Percentiles rank a stretch among this genome's conserved stretches.
phyloP scores from a whole-genome alignment of 2,329 filamentous ascomycete species.

The Aureobasidium sp. region DNA sequence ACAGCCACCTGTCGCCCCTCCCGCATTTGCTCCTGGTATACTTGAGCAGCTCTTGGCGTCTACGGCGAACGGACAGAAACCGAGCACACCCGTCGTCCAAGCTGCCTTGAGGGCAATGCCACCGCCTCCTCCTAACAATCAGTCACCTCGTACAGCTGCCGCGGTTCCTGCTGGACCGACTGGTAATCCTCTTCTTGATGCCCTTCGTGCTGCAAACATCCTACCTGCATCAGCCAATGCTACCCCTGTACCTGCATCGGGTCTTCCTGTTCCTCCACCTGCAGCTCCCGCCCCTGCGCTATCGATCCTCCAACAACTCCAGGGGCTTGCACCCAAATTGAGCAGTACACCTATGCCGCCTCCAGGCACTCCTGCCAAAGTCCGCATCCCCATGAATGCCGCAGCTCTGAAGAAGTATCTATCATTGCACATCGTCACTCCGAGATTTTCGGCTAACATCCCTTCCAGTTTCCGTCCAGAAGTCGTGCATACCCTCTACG shows the following conservation, averaged over 20 bases:
- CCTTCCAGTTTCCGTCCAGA: slow-evolving; percentile 58
- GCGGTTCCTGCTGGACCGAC: slow-evolving; percentile 14
- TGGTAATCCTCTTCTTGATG: slow-evolving; percentile 13
- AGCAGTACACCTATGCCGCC: slow-evolving; percentile 1
- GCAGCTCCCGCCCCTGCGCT: neutral
- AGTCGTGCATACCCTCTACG: slow-evolving; percentile 66
- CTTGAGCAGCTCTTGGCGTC: slow-evolving; percentile 26
- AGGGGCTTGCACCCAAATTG: slow-evolving; percentile 6
- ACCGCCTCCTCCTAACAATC: neutral
- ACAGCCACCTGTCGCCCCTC: slow-evolving; percentile 17
- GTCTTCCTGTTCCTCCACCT: slow-evolving; percentile 8
- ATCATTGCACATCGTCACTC: neutral
- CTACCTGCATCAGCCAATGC: slow-evolving; percentile 17
- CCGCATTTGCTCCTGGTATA: slow-evolving; percentile 21
- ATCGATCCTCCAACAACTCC: slow-evolving; percentile 8
- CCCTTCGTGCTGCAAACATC: slow-evolving; percentile 17
- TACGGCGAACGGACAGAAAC: slow-evolving; percentile 26
- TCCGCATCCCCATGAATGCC: slow-evolving; percentile 20
- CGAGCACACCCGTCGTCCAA: slow-evolving; percentile 27
- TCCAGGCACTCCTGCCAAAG: slow-evolving; percentile 5
- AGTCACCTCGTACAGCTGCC: slow-evolving; percentile 7
- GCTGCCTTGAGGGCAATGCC: slow-evolving; percentile 24
- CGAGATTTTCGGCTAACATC: slow-evolving; percentile 12
- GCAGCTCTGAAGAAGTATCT: slow-evolving; percentile 21
- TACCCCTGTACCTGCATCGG: slow-evolving; percentile 15